Conservation (phyloP, 495 filamentous ascomycete genomes). For the Podospora fimiseda region DNA sequence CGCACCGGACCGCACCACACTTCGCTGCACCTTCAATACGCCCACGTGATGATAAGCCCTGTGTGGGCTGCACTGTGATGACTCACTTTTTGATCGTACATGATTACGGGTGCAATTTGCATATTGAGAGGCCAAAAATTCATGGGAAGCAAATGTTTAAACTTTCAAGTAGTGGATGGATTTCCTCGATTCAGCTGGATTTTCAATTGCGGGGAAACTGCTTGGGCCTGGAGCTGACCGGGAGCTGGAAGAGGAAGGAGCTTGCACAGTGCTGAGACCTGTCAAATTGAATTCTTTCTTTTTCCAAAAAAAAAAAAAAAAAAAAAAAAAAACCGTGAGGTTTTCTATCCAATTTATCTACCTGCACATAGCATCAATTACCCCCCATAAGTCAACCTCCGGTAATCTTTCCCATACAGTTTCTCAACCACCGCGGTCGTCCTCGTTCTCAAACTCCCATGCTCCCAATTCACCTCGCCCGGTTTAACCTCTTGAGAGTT, state of each 20-base stretch:
- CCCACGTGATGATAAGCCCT: conserved; percentile 5
- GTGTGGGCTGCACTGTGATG: conserved; percentile 1
- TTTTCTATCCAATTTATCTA: too few species aligned
- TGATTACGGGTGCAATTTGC: not conserved
- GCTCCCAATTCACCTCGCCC: conserved; percentile 65
- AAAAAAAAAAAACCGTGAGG: too few species aligned
- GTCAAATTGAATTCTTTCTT: too few species aligned
- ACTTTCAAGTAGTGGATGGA: too few species aligned
- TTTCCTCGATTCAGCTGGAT: too few species aligned
- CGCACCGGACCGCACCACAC: not conserved
- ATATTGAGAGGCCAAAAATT: too few species aligned
- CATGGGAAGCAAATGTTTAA: too few species aligned
- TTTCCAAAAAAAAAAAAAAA: too few species aligned
- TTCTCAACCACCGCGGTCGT: conserved; percentile 54
- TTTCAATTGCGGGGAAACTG: too few species aligned
- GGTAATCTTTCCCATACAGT: conserved; percentile 10
- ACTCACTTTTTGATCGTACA: not conserved
- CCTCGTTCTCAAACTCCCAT: conserved; percentile 64
- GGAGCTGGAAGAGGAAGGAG: too few species aligned
- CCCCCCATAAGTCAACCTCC: not conserved
- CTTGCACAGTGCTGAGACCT: too few species aligned
- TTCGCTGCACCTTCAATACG: not conserved
- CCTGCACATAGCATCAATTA: conserved; percentile 2
- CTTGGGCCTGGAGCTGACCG: too few species aligned
- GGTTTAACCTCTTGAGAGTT: conserved; percentile 65